A percentile compares a stretch with the other conserved stretches of the same genome.
Conservation (phyloP, 2,329 filamentous ascomycete species). For the Cordyceps militaris region DNA sequence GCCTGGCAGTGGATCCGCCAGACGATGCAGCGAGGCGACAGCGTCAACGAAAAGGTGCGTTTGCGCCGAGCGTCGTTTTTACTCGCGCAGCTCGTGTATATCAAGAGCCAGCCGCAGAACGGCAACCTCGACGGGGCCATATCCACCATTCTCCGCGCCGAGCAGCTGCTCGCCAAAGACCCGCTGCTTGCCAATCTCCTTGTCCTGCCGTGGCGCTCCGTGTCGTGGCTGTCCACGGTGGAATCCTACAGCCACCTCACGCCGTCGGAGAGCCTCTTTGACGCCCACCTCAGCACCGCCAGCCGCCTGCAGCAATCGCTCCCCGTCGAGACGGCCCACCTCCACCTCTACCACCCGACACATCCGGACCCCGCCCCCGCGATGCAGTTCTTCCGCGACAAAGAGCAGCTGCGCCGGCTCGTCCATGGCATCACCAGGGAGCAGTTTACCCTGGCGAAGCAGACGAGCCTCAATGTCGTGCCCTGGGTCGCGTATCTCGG, state of each 20-base stretch:
- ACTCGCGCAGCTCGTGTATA: conserved; percentile 35
- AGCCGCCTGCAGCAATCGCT: conserved; percentile 31
- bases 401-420: conserved; percentile 23
- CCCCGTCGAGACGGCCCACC: conserved; percentile 43
- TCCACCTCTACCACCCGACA: conserved; percentile 48
- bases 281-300: conserved; percentile 44
- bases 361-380: conserved; percentile 41
- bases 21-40: conserved; percentile 24
- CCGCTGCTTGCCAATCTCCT: conserved; percentile 31
- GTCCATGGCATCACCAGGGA: conserved; percentile 14
- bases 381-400: conserved; percentile 36
- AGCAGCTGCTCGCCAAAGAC: conserved; percentile 32
- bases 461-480: conserved; percentile 26
- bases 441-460: conserved; percentile 17
- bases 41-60: conserved; percentile 18
- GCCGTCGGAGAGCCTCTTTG: conserved; percentile 43
- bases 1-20: conserved; percentile 47
- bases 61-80: conserved; percentile 20
- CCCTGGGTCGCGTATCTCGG: conserved; percentile 35
- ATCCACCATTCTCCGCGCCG: conserved; percentile 39
- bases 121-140: conserved; percentile 45
- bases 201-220: conserved; percentile 36
- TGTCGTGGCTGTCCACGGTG: conserved; percentile 48
- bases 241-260: conserved; percentile 37
- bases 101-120: conserved; percentile 31